These are phyloP conservation scores for Jaltomata sinuosa DNA, from an alignment of 257 asterid species.

Conservation along the genomic window DNA sequence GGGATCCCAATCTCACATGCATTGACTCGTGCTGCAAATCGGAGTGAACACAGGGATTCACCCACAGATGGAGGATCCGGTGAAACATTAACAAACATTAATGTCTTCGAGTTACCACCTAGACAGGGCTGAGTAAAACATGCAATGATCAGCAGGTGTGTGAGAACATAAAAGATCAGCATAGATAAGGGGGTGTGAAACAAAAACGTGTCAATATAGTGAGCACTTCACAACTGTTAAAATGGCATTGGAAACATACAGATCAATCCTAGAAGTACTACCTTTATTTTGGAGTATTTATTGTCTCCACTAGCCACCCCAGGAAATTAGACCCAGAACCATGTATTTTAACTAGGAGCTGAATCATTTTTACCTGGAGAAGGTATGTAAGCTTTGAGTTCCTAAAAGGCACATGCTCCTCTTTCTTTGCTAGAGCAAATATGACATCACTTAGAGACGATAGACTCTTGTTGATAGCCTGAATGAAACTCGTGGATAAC, in stretches of 20 bases:
- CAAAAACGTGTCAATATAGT: background rate
- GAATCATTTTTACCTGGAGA: constrained; percentile 65
- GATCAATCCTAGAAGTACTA: background rate
- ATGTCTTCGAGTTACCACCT: constrained; percentile 93
- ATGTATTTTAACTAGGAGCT: background rate
- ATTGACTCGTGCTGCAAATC: constrained; percentile 93
- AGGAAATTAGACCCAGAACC: background rate
- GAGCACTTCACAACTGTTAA: background rate
- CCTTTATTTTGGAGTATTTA: background rate
- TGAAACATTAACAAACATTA: constrained; percentile 87
- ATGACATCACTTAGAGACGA: constrained; percentile 91
- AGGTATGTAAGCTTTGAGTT: constrained; percentile 94
- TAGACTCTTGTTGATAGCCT: constrained; percentile 92
- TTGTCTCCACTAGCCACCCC: background rate
- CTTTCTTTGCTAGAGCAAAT: constrained; percentile 90
- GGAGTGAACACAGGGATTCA: constrained; percentile 92
- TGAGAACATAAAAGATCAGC: background rate
- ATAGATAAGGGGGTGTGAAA: background rate
- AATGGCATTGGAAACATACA: background rate
- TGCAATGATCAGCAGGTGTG: background rate
- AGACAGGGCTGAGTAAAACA: constrained; percentile 69
- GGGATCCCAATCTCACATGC: constrained; percentile 95
- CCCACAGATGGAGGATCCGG: constrained; percentile 79
- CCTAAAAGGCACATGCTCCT: constrained; percentile 89
- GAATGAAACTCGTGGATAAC: background rate